Percentiles rank a stretch among this genome's conserved stretches.
Evolutionary conservation across 352 stramenopile genomes (phyloP).

Genomic region (Globisporangium barbulae): DNA sequence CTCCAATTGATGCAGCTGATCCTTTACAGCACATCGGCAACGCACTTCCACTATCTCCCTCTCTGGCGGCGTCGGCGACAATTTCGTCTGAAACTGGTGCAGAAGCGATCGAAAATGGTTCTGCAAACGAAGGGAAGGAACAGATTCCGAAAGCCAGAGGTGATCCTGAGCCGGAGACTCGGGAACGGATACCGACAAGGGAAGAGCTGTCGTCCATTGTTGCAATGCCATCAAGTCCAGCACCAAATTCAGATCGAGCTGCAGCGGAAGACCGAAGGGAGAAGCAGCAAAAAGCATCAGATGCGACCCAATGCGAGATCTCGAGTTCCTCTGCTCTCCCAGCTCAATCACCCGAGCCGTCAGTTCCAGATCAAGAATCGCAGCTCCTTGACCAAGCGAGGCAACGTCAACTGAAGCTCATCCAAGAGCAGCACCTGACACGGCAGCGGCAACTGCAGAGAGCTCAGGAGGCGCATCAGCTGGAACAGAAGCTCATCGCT

Average conservation of each 20-base stretch:
- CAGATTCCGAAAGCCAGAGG: background rate
- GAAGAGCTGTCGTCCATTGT: background rate
- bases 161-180: background rate
- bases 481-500: slow-evolving; percentile 23
- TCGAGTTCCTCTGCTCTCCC: background rate
- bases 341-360: background rate
- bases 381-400: background rate
- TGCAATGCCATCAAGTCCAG: background rate
- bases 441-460: slow-evolving; percentile 11
- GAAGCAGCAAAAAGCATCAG: background rate
- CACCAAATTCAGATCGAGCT: background rate
- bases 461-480: slow-evolving; percentile 23
- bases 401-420: slow-evolving; percentile 3
- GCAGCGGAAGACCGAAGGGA: background rate
- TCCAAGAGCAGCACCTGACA: slow-evolving; percentile 16
- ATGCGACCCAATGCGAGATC: background rate
- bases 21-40: background rate
- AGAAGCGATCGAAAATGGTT: background rate
- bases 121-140: background rate
- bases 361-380: background rate
- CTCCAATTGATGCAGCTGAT: background rate
- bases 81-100: background rate
- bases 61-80: background rate
- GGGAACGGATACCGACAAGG: background rate
- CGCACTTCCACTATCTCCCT: background rate